Percentiles rank a stretch among this genome's conserved stretches.
Evolutionary conservation across 2,329 filamentous ascomycete genomes (phyloP).

Genomic region (Curvularia eragrostidis): DNA sequence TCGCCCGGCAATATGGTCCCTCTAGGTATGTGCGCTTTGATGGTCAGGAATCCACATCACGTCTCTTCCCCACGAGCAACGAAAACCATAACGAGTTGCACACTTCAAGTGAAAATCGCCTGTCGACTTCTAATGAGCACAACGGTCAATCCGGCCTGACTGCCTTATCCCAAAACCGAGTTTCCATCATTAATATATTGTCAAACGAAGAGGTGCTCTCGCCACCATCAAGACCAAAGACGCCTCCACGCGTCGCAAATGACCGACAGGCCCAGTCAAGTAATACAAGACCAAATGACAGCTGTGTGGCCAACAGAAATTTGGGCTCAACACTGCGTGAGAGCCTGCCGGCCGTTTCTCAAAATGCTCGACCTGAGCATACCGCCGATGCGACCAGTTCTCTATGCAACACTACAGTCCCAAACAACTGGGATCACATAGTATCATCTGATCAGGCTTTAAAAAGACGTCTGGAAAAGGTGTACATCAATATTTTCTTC

Average conservation of each 20-base stretch:
- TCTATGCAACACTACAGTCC: not conserved
- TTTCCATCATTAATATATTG: not conserved
- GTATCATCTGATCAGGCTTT: not conserved
- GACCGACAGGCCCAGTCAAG: not conserved
- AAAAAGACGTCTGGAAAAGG: not conserved
- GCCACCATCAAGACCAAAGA: not conserved
- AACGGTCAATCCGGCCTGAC: not conserved
- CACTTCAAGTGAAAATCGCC: not conserved
- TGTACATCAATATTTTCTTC: not conserved
- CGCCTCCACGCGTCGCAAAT: not conserved
- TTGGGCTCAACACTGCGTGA: not conserved
- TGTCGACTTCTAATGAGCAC: not conserved
- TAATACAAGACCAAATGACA: not conserved
- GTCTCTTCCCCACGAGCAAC: not conserved
- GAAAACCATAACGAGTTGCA: not conserved
- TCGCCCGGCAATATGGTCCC: not conserved
- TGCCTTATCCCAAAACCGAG: not conserved
- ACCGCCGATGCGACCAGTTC: not conserved
- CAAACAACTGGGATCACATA: not conserved
- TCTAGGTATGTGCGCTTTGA: not conserved
- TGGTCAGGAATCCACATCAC: not conserved
- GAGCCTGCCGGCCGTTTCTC: not conserved
- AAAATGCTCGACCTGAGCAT: not conserved
- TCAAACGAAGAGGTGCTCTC: not conserved
- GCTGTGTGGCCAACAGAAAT: not conserved